A percentile compares a stretch with the other conserved stretches of the same genome.
Conservation (phyloP, 2,329 filamentous ascomycete genomes). For the Paecilomyces sp. region DNA sequence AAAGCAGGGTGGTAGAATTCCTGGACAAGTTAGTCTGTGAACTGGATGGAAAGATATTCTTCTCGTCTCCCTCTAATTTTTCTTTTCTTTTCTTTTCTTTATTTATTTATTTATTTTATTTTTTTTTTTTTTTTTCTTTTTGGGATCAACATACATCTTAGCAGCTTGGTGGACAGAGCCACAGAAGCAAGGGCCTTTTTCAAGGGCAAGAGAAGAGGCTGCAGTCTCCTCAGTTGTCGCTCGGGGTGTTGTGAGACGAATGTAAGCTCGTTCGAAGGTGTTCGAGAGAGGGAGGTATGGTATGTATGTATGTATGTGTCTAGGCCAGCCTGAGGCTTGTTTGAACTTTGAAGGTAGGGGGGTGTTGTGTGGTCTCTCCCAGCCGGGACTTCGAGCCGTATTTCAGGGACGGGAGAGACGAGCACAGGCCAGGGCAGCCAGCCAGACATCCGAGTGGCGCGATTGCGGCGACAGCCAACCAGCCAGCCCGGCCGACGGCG, state of each 20-base stretch:
- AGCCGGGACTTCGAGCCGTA: not conserved
- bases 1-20: conserved; percentile 41
- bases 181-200: not conserved
- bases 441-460: not conserved
- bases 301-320: too few species aligned
- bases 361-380: not conserved
- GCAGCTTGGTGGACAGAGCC: not conserved
- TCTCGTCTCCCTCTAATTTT: too few species aligned
- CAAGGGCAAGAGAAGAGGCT: not conserved
- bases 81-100: not conserved
- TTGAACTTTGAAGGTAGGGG: not conserved
- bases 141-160: not conserved
- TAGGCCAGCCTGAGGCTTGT: not conserved
- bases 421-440: not conserved
- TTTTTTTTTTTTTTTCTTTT: not conserved
- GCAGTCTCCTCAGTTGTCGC: not conserved
- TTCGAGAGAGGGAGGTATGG: too few species aligned
- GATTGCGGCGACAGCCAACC: not conserved
- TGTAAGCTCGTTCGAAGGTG: too few species aligned
- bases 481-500: not conserved
- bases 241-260: too few species aligned
- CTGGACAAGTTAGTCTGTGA: conserved; percentile 15
- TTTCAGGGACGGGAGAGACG: not conserved
- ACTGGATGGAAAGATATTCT: not conserved
- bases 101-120: too few species aligned